phyloP scores from a whole-genome alignment of 352 stramenopile genomes.

The Phytophthora brassicae region DNA sequence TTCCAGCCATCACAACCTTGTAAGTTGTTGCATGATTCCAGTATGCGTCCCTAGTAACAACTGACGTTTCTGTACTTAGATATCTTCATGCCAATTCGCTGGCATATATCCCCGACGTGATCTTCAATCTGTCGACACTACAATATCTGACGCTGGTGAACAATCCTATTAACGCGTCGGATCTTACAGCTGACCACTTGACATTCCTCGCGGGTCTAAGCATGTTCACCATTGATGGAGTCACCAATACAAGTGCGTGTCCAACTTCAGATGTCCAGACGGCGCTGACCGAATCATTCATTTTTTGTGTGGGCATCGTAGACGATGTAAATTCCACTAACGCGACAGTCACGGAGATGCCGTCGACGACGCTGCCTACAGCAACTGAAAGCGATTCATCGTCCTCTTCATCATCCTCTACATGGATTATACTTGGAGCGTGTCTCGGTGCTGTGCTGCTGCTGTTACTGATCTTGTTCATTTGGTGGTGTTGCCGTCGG shows the following conservation, averaged over 20 bases:
- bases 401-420: slow-evolving; percentile 40
- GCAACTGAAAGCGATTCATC: slow-evolving; percentile 12
- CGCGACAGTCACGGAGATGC: slow-evolving; percentile 18
- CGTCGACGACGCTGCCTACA: slow-evolving; percentile 17
- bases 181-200: slow-evolving; percentile 50
- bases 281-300: slow-evolving; percentile 57
- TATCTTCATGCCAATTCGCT: slow-evolving; percentile 57
- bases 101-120: slow-evolving; percentile 37
- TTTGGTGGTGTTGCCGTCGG: slow-evolving; percentile 43
- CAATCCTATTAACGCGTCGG: slow-evolving; percentile 62
- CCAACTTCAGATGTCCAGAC: slow-evolving; percentile 42
- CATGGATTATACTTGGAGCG: slow-evolving; percentile 48
- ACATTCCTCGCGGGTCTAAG: slow-evolving; percentile 53
- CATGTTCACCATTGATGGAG: slow-evolving; percentile 53
- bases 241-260: slow-evolving; percentile 54
- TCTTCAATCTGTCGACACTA: slow-evolving; percentile 64
- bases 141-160: slow-evolving; percentile 41
- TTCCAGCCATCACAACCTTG: slow-evolving; percentile 49
- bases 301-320: slow-evolving; percentile 45
- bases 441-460: slow-evolving; percentile 41
- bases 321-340: slow-evolving; percentile 17
- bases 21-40: slow-evolving; percentile 20
- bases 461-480: slow-evolving; percentile 31
- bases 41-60: neutral
- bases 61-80: slow-evolving; percentile 14